Percentiles rank a stretch among this genome's conserved stretches.
Evolutionary conservation across 2,329 filamentous ascomycete species (phyloP).

Genomic region (Xylaria hypoxylon): DNA sequence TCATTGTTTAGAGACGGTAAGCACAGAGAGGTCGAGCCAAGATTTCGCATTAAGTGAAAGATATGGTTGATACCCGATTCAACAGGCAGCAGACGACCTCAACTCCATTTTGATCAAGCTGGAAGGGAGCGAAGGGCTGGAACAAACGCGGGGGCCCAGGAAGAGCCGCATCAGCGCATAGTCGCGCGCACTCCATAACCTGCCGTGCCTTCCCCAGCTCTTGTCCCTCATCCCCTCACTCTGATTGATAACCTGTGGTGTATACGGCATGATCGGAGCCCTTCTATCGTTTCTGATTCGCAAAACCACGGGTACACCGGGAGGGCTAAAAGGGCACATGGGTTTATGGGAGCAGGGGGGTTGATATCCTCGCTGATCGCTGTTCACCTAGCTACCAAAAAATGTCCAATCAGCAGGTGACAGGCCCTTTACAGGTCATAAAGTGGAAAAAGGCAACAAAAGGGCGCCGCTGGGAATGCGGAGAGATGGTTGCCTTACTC

Average conservation of each 20-base stretch:
- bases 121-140: conserved; percentile 3
- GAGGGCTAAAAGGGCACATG: conserved; percentile 15
- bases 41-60: neutral
- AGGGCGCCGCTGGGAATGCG: conserved; percentile 5
- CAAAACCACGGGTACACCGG: neutral
- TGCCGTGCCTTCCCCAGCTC: neutral
- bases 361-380: neutral
- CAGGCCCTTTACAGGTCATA: neutral
- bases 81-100: neutral
- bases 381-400: neutral
- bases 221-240: neutral
- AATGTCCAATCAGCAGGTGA: conserved; percentile 17
- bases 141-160: neutral
- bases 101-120: conserved; percentile 20
- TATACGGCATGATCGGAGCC: neutral
- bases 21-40: neutral
- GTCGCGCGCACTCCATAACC: neutral
- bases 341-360: conserved; percentile 1
- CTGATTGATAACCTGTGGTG: neutral
- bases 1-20: neutral
- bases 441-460: conserved; percentile 26
- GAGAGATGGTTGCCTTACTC: conserved; percentile 30
- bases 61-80: neutral
- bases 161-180: neutral
- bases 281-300: neutral